A percentile compares a stretch with the other conserved stretches of the same genome.
phyloP scores from a whole-genome alignment of 1,139 yeast species.

The Taphrina flavorubra region DNA sequence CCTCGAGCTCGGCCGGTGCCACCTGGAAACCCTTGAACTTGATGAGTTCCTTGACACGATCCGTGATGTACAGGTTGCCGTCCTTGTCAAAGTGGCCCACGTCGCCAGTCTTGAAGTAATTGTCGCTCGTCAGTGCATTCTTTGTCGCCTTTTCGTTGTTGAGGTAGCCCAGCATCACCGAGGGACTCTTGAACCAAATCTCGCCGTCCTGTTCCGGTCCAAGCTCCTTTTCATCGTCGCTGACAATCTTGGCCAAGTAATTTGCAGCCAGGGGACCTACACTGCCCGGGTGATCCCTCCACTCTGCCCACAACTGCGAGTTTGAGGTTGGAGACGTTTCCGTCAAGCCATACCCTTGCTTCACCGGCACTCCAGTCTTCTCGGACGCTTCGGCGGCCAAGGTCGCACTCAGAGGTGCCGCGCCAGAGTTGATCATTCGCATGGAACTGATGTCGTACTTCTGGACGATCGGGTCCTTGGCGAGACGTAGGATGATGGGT shows the following conservation, averaged over 20 bases:
- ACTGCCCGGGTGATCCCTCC: conserved; percentile 64
- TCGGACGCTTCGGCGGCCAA: conserved; percentile 47
- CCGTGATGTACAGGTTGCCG: conserved; percentile 64
- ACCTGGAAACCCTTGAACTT: conserved; percentile 75
- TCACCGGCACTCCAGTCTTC: conserved; percentile 34
- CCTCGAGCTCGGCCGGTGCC: conserved; percentile 80
- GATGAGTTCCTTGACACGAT: conserved; percentile 72
- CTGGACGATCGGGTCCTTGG: conserved; percentile 53
- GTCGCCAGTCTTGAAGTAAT: conserved; percentile 70
- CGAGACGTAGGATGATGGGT: conserved; percentile 53
- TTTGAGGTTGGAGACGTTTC: conserved; percentile 91
- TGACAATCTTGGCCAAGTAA: conserved; percentile 82
- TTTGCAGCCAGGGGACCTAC: conserved; percentile 84
- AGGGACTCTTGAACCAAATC: conserved; percentile 73
- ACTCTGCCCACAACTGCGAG: conserved; percentile 65
- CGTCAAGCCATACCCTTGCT: conserved; percentile 74
- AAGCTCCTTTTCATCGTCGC: conserved; percentile 89
- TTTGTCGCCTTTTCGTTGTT: conserved; percentile 51
- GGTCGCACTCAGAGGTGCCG: conserved; percentile 52
- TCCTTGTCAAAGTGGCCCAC: conserved; percentile 60
- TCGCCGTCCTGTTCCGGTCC: conserved; percentile 86
- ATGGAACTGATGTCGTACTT: conserved; percentile 48
- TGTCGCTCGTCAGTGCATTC: conserved; percentile 56
- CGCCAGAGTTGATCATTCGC: conserved; percentile 51
- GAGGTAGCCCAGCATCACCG: conserved; percentile 68